phyloP scores from a whole-genome alignment of 2,329 filamentous ascomycete species.

The Clonostachys chloroleuca region DNA sequence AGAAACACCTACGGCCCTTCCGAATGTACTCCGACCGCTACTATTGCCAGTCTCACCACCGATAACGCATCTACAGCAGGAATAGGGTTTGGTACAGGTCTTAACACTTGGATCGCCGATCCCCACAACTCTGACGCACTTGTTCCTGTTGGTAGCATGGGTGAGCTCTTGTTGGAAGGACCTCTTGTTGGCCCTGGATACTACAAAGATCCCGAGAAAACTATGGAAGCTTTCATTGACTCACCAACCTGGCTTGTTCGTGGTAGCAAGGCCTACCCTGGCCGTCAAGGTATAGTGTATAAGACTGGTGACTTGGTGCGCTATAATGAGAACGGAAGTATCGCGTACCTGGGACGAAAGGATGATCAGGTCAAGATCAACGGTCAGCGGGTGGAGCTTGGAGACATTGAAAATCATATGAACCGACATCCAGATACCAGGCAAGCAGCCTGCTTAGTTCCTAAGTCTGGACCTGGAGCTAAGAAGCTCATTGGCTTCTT shows the following conservation, averaged over 20 bases:
- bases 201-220: constrained; percentile 44
- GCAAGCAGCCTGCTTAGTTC: neutral
- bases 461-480: neutral
- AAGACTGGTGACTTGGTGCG: constrained; percentile 9
- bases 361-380: constrained; percentile 12
- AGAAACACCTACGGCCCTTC: constrained; percentile 10
- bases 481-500: neutral
- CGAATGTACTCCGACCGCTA: too few species aligned
- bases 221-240: constrained; percentile 40
- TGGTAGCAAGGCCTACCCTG: constrained; percentile 20
- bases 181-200: constrained; percentile 51
- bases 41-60: too few species aligned
- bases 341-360: constrained; percentile 8
- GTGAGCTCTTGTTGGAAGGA: constrained; percentile 41
- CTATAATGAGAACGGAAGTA: constrained; percentile 6
- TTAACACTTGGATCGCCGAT: constrained; percentile 7
- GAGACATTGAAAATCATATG: constrained; percentile 8
- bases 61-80: too few species aligned
- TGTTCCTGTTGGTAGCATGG: constrained; percentile 15
- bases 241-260: constrained; percentile 42
- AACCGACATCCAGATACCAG: neutral
- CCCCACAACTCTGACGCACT: constrained; percentile 6
- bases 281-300: constrained; percentile 45
- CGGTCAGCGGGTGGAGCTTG: constrained; percentile 10
- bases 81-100: too few species aligned